Evolutionary conservation across 768 basidiomycete species (phyloP).

Genomic region (Calocybe cyanea): DNA sequence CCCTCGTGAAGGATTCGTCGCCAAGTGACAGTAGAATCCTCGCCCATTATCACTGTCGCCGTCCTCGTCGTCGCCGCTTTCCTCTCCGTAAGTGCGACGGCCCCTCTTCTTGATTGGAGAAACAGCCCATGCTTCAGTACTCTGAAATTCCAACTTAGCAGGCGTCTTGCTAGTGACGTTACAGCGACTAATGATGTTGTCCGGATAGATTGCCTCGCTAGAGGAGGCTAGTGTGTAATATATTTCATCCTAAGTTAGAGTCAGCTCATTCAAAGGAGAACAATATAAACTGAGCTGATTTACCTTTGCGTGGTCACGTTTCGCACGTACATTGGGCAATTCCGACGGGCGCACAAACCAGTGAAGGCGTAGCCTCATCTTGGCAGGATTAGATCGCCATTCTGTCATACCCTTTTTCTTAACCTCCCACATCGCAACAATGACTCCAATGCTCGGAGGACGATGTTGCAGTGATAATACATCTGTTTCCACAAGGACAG

Average conservation of each 20-base stretch:
- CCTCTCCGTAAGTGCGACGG: constrained; percentile 14
- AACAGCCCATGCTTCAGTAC: constrained; percentile 10
- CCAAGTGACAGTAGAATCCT: constrained; percentile 53
- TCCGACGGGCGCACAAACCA: constrained; percentile 74
- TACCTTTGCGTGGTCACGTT: constrained; percentile 60
- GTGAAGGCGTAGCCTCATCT: constrained; percentile 60
- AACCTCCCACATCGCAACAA: constrained; percentile 67
- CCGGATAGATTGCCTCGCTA: constrained; percentile 45
- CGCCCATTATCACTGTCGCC: constrained; percentile 19
- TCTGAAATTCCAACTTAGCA: constrained; percentile 1
- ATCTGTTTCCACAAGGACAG: constrained; percentile 54
- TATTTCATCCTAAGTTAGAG: constrained; percentile 65
- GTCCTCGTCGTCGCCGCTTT: constrained; percentile 15
- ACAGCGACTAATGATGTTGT: constrained; percentile 50
- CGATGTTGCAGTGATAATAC: constrained; percentile 36
- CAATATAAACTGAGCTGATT: constrained; percentile 13
- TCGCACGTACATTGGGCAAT: constrained; percentile 55
- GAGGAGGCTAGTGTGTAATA: constrained; percentile 58
- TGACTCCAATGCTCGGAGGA: constrained; percentile 63
- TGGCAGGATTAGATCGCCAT: constrained; percentile 24
- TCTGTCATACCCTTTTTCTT: constrained; percentile 22
- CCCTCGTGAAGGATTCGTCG: constrained; percentile 55
- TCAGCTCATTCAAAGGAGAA: neutral
- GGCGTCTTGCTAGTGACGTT: constrained; percentile 33
- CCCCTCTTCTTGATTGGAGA: constrained; percentile 9